phyloP scores from a whole-genome alignment of 495 filamentous ascomycete genomes.

The Xylaria longipes region DNA sequence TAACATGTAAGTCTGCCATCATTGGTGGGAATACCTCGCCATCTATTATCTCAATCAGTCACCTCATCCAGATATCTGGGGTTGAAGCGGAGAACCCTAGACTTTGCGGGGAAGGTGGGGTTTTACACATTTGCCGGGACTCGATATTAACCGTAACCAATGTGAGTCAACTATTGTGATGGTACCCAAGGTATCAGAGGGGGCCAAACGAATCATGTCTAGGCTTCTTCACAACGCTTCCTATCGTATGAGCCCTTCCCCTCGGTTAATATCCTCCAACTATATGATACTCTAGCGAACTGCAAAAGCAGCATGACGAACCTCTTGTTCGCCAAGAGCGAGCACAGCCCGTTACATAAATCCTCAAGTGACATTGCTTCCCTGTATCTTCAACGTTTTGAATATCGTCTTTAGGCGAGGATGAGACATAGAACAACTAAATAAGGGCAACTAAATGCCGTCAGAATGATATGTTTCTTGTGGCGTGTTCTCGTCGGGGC shows the following conservation, averaged over 20 bases:
- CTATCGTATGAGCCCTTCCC: not conserved
- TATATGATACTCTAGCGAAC: not conserved
- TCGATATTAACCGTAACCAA: constrained; percentile 19
- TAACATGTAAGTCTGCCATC: not conserved
- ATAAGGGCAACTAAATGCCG: too few species aligned
- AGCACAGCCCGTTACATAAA: not conserved
- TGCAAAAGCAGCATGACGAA: not conserved
- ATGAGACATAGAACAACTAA: not conserved
- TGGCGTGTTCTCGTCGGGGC: not conserved
- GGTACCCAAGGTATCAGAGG: not conserved
- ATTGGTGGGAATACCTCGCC: constrained; percentile 17
- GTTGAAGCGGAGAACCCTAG: constrained; percentile 11
- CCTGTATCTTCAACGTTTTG: not conserved
- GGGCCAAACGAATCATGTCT: not conserved
- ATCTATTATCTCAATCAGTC: not conserved
- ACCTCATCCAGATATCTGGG: not conserved
- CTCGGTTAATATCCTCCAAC: not conserved
- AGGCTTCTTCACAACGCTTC: not conserved
- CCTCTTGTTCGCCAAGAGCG: not conserved
- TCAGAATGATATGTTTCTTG: not conserved
- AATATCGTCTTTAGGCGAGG: too few species aligned
- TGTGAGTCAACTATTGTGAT: not conserved
- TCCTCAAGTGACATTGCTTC: not conserved
- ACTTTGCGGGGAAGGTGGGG: constrained; percentile 22
- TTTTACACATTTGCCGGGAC: constrained; percentile 7